Percentiles rank a stretch among this genome's conserved stretches.
Evolutionary conservation across 192 early-diverging fungal species (phyloP).

Genomic region (Coemansia sp.): DNA sequence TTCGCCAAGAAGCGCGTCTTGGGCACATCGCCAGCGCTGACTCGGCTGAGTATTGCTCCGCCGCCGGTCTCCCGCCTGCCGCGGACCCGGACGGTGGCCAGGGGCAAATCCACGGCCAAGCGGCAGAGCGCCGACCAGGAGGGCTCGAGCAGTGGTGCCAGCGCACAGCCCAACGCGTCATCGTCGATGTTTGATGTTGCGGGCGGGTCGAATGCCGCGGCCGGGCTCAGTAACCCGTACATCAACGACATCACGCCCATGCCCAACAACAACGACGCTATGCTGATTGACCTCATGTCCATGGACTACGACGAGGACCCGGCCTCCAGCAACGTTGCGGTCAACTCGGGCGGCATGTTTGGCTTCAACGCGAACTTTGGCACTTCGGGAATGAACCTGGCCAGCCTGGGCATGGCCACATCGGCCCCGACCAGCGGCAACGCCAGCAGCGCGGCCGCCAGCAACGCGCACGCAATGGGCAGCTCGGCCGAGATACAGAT

Average conservation of each 20-base stretch:
- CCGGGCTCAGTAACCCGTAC: slow-evolving; percentile 45
- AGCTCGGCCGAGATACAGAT: neutral
- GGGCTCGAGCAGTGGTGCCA: slow-evolving; percentile 30
- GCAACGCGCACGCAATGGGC: neutral
- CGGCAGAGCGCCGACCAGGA: neutral
- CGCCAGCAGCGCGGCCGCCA: neutral
- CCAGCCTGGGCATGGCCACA: slow-evolving; percentile 7
- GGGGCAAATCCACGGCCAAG: slow-evolving; percentile 4
- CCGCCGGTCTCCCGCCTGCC: slow-evolving; percentile 40
- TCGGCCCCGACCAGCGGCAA: neutral
- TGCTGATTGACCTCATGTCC: slow-evolving; percentile 47
- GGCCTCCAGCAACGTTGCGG: slow-evolving; percentile 5
- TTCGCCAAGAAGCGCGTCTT: slow-evolving; percentile 50
- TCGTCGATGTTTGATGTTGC: slow-evolving; percentile 30
- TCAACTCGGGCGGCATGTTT: slow-evolving; percentile 43
- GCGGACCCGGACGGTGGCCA: slow-evolving; percentile 15
- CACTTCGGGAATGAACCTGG: slow-evolving; percentile 36
- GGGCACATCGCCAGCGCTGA: slow-evolving; percentile 34
- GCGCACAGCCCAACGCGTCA: slow-evolving; percentile 24
- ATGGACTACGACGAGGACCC: slow-evolving; percentile 46
- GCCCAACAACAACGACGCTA: slow-evolving; percentile 29
- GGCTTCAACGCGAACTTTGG: slow-evolving; percentile 50
- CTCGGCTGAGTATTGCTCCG: slow-evolving; percentile 36
- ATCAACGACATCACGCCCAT: slow-evolving; percentile 37
- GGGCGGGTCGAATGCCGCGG: slow-evolving; percentile 2